A percentile compares a stretch with the other conserved stretches of the same genome.
These are phyloP conservation scores for Petunia axillaris DNA, from an alignment of 257 asterid genomes.

Conservation along the genomic window DNA sequence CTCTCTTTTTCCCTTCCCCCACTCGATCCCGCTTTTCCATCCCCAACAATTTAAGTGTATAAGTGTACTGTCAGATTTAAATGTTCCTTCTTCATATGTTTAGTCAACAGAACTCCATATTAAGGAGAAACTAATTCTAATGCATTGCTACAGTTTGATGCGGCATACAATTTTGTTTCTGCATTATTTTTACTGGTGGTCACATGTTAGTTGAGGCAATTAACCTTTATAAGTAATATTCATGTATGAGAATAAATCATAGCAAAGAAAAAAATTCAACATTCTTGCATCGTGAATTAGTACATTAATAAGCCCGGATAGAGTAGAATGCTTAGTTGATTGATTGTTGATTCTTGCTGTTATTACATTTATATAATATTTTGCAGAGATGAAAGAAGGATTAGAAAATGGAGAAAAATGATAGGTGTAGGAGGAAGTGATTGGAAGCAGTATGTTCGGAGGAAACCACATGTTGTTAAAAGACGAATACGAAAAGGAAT, in stretches of 20 bases:
- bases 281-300: neutral
- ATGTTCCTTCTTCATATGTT: neutral
- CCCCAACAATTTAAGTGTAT: neutral
- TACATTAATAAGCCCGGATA: neutral
- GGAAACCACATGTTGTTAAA: constrained; percentile 93
- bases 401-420: constrained; percentile 98
- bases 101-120: neutral
- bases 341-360: neutral
- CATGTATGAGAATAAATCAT: neutral
- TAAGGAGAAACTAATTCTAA: neutral
- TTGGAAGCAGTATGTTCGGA: constrained; percentile 94
- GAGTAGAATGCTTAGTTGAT: constrained; percentile 1
- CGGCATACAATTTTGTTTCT: constrained; percentile 7
- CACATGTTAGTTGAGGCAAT: neutral
- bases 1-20: constrained; percentile 5
- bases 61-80: neutral
- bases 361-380: constrained; percentile 27
- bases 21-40: neutral
- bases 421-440: constrained; percentile 99
- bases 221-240: neutral
- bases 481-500: constrained; percentile 97
- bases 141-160: neutral
- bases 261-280: neutral
- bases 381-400: constrained; percentile 86
- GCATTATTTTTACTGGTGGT: constrained; percentile 14